Conservation (phyloP, 768 basidiomycete species). For the Lentinula lateritia region DNA sequence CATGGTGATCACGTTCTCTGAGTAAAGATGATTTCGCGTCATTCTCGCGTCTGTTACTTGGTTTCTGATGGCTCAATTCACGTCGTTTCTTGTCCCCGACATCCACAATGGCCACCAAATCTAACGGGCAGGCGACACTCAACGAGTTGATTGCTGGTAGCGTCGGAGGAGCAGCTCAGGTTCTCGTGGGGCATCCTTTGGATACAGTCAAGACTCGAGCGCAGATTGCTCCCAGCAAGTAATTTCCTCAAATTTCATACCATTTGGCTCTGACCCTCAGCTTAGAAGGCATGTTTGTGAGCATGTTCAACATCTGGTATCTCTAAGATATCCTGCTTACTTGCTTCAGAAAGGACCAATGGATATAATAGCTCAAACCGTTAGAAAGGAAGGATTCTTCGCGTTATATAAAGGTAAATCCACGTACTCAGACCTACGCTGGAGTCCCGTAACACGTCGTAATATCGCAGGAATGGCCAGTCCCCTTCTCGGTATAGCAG, state of each 20-base stretch:
- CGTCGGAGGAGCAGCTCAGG: constrained; percentile 90
- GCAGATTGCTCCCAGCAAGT: constrained; percentile 77
- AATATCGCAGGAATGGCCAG: constrained; percentile 73
- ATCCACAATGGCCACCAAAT: constrained; percentile 8
- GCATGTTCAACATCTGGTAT: constrained; percentile 20
- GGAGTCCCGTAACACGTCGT: not conserved
- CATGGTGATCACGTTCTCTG: constrained; percentile 1
- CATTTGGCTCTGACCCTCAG: constrained; percentile 1
- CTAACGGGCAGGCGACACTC: constrained; percentile 43
- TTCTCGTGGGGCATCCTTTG: constrained; percentile 89
- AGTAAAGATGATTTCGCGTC: not conserved
- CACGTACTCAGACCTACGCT: not conserved
- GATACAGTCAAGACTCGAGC: constrained; percentile 88
- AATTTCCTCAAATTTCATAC: constrained; percentile 9
- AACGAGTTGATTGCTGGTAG: constrained; percentile 88
- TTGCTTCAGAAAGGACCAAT: constrained; percentile 77
- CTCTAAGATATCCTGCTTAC: not conserved
- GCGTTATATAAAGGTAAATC: constrained; percentile 87
- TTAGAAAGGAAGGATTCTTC: constrained; percentile 85
- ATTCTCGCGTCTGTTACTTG: not conserved
- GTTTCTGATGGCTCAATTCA: not conserved
- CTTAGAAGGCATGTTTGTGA: constrained; percentile 83
- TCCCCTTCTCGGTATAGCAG: constrained; percentile 88
- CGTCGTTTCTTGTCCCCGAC: not conserved
- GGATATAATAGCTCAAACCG: constrained; percentile 81